Evolutionary conservation across 2,329 filamentous ascomycete genomes (phyloP), one percentile per base, ranked within the genome.

Genomic region (Hypoxylon sp.): DNA sequence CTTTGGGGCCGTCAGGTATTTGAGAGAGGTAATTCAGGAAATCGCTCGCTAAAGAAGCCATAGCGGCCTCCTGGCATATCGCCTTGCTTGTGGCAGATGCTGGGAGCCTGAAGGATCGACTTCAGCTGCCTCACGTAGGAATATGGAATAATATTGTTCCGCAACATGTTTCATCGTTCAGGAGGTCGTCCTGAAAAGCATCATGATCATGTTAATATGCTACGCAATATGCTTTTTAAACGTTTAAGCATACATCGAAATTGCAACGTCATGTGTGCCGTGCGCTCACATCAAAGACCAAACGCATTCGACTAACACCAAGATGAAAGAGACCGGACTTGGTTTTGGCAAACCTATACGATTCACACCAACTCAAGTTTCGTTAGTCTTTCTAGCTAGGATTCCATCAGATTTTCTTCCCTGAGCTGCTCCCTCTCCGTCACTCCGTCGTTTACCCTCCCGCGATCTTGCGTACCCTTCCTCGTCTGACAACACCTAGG

Each of bases 401-500:
- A 14, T n/a, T 36, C 32, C n/a, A 5, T 36, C 14, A n/a, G 8
- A 36, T 26, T 26, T 26, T 26, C 3, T 26, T 26, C 24, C 24
- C 3, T 3, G 24, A 3, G 6, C 6, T 26, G 3, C 6, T 26
- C 44, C 24, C 44, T 46, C 44, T 46, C 20, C 2, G 12, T 26
- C 22, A 46, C 44, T 16, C 22, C 28, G 24, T 18, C 20, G 30
- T 78, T 79, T 46, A 79, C 71, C 66, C 77, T 75, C 54, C 59
- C 52, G n/a, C 72, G 70, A 71, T 79, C 76, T 55, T 69, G 66
- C 22, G 76, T 77, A 38, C 78, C 78, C 60, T 76, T 78, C 61
- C 77, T 77, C 63, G 71, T 75, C 69, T 79, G 76, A 67, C 79
- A 80, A 63, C 79, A 82, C 59, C 79, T 78, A n/a, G 76, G 77